Percentiles rank a stretch among this genome's conserved stretches.
Conservation (phyloP, 1,284 basidiomycete species). For the Violaceomyces palustris region DNA sequence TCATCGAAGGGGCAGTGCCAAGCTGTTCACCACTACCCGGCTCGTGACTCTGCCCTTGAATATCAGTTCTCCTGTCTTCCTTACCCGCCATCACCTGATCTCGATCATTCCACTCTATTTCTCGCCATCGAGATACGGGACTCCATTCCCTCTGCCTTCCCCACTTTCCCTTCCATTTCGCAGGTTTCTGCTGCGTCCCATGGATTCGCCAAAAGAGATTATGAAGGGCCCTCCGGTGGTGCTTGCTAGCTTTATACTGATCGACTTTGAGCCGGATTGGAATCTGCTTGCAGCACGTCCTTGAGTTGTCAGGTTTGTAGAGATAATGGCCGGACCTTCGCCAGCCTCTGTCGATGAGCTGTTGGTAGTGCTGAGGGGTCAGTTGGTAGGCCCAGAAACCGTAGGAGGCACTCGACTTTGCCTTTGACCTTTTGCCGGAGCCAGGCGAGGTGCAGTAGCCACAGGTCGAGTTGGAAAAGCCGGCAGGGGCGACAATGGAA, state of each 20-base stretch:
- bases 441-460: constrained; percentile 55
- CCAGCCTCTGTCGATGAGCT: constrained; percentile 44
- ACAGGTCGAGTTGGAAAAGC: constrained; percentile 53
- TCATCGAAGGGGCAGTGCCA: no score
- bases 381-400: constrained; percentile 47
- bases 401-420: constrained; percentile 52
- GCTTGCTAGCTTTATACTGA: constrained; percentile 14
- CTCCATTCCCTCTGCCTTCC: constrained; percentile 14
- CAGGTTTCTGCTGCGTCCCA: constrained; percentile 12
- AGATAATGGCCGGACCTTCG: constrained; percentile 42
- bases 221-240: constrained; percentile 27
- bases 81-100: no score
- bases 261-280: constrained; percentile 31
- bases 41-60: no score
- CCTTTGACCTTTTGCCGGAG: constrained; percentile 42
- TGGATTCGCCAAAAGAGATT: constrained; percentile 28
- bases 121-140: constrained; percentile 15
- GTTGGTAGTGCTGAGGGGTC: constrained; percentile 36
- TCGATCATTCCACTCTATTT: constrained; percentile 2
- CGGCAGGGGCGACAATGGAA: constrained; percentile 54
- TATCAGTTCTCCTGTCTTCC: no score
- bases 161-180: constrained; percentile 40
- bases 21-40: no score
- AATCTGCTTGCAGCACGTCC: constrained; percentile 46
- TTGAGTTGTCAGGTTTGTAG: constrained; percentile 44